Conservation (phyloP, 306 rosid species). For the Corylus avellana region DNA sequence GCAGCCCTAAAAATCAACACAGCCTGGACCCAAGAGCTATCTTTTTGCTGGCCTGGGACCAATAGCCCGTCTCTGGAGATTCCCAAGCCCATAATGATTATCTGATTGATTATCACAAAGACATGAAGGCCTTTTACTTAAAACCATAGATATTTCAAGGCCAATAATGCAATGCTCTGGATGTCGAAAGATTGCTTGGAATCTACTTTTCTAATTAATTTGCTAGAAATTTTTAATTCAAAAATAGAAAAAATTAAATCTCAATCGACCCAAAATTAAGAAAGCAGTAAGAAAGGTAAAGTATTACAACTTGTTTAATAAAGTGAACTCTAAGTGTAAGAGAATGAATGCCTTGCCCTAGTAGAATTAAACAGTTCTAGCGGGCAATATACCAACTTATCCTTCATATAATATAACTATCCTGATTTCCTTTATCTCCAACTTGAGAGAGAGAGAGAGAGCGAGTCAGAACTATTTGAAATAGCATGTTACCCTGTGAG, state of each 20-base stretch:
- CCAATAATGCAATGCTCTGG: not conserved
- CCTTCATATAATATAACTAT: not conserved
- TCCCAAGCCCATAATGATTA: not conserved
- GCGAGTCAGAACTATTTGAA: not conserved
- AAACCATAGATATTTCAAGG: not conserved
- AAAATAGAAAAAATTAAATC: not conserved
- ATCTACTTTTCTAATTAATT: not conserved
- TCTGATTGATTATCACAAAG: not conserved
- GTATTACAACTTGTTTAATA: not conserved
- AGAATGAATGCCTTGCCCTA: not conserved
- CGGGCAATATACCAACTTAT: not conserved
- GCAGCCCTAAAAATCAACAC: not conserved
- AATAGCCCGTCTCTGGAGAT: not conserved
- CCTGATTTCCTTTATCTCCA: not conserved
- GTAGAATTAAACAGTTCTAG: not conserved
- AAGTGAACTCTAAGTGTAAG: not conserved
- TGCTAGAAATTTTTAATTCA: not conserved
- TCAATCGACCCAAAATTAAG: not conserved
- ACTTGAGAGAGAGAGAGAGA: not conserved
- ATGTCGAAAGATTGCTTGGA: not conserved
- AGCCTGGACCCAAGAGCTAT: not conserved
- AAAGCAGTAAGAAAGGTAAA: not conserved
- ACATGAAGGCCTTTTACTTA: not conserved
- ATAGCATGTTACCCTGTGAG: constrained; percentile 4
- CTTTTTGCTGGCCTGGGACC: not conserved